Conservation (phyloP, 352 stramenopile genomes). For the Globisporangium paroecandrum region DNA sequence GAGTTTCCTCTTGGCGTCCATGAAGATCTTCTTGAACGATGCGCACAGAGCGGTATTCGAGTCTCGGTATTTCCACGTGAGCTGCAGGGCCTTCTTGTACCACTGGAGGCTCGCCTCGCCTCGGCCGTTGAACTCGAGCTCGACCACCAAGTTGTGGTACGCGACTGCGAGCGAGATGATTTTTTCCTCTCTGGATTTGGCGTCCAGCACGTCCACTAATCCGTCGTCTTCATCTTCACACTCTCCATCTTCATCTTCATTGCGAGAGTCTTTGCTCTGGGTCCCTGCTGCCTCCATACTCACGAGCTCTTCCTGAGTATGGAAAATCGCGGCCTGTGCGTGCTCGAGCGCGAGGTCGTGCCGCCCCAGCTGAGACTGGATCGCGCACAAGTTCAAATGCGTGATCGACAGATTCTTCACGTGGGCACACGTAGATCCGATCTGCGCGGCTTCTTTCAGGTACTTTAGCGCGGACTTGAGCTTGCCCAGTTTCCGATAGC, state of each 20-base stretch:
- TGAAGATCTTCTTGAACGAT: conserved; percentile 75
- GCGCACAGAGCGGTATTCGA: conserved; percentile 57
- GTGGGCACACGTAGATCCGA: conserved; percentile 47
- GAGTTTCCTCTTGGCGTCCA: conserved; percentile 63
- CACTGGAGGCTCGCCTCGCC: conserved; percentile 75
- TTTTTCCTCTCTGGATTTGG: conserved; percentile 69
- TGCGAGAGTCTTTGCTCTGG: conserved; percentile 6
- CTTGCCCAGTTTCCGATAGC: conserved; percentile 74
- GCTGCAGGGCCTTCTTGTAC: conserved; percentile 80
- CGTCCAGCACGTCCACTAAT: conserved; percentile 36
- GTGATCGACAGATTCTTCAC: conserved; percentile 82
- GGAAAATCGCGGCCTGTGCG: conserved; percentile 75
- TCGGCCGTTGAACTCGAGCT: conserved; percentile 72
- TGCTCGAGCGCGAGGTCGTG: conserved; percentile 73
- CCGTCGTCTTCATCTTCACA: not conserved
- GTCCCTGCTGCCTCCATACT: conserved; percentile 26
- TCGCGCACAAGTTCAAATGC: conserved; percentile 77
- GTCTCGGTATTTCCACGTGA: conserved; percentile 59
- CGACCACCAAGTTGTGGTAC: conserved; percentile 78
- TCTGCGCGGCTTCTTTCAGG: conserved; percentile 59
- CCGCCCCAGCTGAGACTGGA: conserved; percentile 67
- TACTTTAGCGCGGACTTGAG: conserved; percentile 74
- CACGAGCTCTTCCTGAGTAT: conserved; percentile 79
- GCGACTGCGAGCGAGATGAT: conserved; percentile 71
- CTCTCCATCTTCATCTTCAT: conserved; percentile 11